A percentile compares a stretch with the other conserved stretches of the same genome.
These are phyloP conservation scores for Emericellopsis atlantica DNA, from an alignment of 2,329 filamentous ascomycete species.

Conservation along the genomic window DNA sequence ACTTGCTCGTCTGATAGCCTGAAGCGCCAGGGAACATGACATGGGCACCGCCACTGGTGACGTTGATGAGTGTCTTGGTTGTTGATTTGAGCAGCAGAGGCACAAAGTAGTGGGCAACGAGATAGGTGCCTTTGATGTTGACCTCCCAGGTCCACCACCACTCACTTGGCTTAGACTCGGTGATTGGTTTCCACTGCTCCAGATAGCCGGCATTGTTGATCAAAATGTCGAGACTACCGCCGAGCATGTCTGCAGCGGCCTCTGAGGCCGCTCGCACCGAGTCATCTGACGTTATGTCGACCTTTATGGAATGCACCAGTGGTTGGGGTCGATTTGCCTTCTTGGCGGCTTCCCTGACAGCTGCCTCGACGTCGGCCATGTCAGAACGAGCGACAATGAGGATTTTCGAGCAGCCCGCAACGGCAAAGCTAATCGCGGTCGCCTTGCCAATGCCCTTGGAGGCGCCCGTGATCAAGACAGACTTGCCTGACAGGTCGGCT, in stretches of 20 bases:
- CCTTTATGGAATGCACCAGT: slow-evolving; percentile 1
- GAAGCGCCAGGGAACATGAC: slow-evolving; percentile 1
- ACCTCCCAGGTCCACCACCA: slow-evolving; percentile 25
- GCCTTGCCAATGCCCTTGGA: slow-evolving; percentile 40
- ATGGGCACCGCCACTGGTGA: slow-evolving; percentile 12
- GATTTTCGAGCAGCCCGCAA: slow-evolving; percentile 37
- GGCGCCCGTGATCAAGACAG: slow-evolving; percentile 40
- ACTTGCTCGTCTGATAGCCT: slow-evolving; percentile 33
- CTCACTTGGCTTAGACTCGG: slow-evolving; percentile 23
- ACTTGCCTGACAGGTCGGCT: slow-evolving; percentile 21
- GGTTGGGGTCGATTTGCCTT: neutral
- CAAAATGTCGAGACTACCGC: slow-evolving; percentile 21
- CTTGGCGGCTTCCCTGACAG: neutral
- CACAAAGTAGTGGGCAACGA: slow-evolving; percentile 32
- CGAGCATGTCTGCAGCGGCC: neutral
- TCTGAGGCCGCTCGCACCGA: neutral
- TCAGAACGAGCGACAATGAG: slow-evolving; percentile 38
- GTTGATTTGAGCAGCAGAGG: slow-evolving; percentile 23
- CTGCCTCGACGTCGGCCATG: slow-evolving; percentile 21
- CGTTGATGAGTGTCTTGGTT: slow-evolving; percentile 30
- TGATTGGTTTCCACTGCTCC: slow-evolving; percentile 18
- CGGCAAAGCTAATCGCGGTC: slow-evolving; percentile 41
- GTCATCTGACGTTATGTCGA: neutral
- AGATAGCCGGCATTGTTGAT: slow-evolving; percentile 31
- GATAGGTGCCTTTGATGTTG: slow-evolving; percentile 35